phyloP scores from a whole-genome alignment of 2,329 filamentous ascomycete genomes.

The Fusarium nurragi region DNA sequence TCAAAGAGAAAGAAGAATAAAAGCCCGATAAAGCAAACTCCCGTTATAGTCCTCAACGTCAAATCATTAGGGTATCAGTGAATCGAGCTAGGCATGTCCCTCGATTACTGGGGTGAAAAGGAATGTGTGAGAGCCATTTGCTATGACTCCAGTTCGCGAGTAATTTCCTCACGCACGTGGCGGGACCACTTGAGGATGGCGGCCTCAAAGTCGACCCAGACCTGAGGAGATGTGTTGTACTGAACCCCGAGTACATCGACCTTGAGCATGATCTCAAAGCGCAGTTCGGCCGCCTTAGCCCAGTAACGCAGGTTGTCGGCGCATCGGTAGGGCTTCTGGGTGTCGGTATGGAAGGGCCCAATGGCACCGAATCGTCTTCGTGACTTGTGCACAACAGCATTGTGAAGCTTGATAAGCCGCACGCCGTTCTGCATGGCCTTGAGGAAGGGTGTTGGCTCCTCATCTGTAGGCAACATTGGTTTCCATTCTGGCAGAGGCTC shows the following conservation, averaged over 20 bases:
- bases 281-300: slow-evolving; percentile 93
- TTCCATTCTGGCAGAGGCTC: slow-evolving; percentile 75
- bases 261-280: slow-evolving; percentile 87
- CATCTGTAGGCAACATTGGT: slow-evolving; percentile 52
- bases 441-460: slow-evolving; percentile 78
- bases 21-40: slow-evolving; percentile 38
- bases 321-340: slow-evolving; percentile 90
- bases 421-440: slow-evolving; percentile 79
- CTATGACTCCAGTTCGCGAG: slow-evolving; percentile 67
- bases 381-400: slow-evolving; percentile 85
- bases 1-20: slow-evolving; percentile 10
- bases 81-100: slow-evolving; percentile 7
- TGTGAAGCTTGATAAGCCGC: slow-evolving; percentile 86
- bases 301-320: slow-evolving; percentile 96
- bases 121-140: background rate
- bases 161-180: slow-evolving; percentile 83
- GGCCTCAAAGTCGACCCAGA: slow-evolving; percentile 84
- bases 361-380: slow-evolving; percentile 89
- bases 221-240: slow-evolving; percentile 72
- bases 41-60: slow-evolving; percentile 39
- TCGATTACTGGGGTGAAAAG: slow-evolving; percentile 3
- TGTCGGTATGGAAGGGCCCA: slow-evolving; percentile 88
- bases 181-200: slow-evolving; percentile 86
- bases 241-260: slow-evolving; percentile 90
- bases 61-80: slow-evolving; percentile 39